Conservation (phyloP, 2,329 filamentous ascomycete species). For the Geosmithia putterillii region DNA sequence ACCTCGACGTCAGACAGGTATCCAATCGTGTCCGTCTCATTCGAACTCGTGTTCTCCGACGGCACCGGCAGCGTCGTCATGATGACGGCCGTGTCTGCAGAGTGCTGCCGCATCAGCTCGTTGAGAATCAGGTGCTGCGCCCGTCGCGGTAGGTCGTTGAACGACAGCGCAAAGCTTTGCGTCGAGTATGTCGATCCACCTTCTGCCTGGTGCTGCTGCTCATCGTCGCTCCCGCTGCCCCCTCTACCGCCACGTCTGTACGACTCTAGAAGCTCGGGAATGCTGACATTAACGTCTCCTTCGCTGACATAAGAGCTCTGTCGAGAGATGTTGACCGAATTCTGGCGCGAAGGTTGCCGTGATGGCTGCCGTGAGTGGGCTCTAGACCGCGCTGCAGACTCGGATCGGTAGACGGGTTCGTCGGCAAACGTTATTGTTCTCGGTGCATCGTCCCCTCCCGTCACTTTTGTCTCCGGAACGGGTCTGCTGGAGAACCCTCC, state of each 20-base stretch:
- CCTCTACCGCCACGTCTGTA: conserved; percentile 15
- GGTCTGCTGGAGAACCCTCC: conserved; percentile 51
- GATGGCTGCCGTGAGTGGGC: conserved; percentile 8
- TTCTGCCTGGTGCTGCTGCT: conserved; percentile 5
- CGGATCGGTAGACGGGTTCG: conserved; percentile 10
- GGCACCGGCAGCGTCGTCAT: conserved; percentile 79
- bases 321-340: conserved; percentile 16
- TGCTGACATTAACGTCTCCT: conserved; percentile 25
- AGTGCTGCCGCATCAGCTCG: conserved; percentile 63
- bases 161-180: conserved; percentile 58
- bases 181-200: conserved; percentile 38
- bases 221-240: conserved; percentile 8
- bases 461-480: conserved; percentile 46
- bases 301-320: conserved; percentile 14
- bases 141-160: conserved; percentile 75
- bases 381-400: conserved; percentile 8
- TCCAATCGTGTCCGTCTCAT: conserved; percentile 55
- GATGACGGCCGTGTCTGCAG: conserved; percentile 60
- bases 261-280: conserved; percentile 30
- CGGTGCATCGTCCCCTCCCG: conserved; percentile 37
- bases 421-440: conserved; percentile 54
- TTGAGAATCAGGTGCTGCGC: conserved; percentile 82
- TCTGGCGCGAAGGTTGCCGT: conserved; percentile 11
- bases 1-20: conserved; percentile 73
- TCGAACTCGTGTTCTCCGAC: conserved; percentile 60